Base-by-base conservation (phyloP, 441 rosid genomes). In the Corymbia calophylla region DNA sequence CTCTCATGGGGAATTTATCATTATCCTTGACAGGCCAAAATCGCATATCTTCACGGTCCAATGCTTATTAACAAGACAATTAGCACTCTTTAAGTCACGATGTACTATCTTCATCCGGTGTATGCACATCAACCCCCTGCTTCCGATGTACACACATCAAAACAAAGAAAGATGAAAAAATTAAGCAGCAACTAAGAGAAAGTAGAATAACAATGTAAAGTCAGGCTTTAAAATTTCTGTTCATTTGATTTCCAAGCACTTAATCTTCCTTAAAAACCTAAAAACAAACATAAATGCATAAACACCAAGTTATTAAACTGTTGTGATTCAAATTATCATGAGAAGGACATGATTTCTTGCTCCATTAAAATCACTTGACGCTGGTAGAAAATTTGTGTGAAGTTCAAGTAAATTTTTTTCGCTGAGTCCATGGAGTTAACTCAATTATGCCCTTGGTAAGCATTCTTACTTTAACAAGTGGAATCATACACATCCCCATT, bases 21-120 rank as follows among this genome's bases (percentile, higher is more conserved):
- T 95, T 91, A 94, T 94, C 91, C 98, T 95, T 19, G 99, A 96
- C 31, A 98, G 97, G 90, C 99, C 99, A 89, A 98, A 97, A 94
- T 98, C 98, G 70, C 99, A 97, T 62, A 98, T 95, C 94, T 98
- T 97, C 29, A 96, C 97, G 19, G 96, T 94, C 96, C 94, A 95
- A 87, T 97, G 96, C 94, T 93, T 98, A 90, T 96, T 96, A 90
- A 97, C 95, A 14, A 98, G 98, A 92, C 99, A 97, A 89, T 98
- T 98, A 68, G 98, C 98, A 89, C 99, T 98, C 92, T 98, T 98
- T 86, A 97, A 94, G 92, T 98, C 99, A 54, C 99, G 95, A 88
- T 98, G 99, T 82, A 96, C 96, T 90, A 98, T 97, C 94, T 97
- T 96, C 98, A 97, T 98, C 89, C 99, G 93, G 91, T 98, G 99